Percentiles rank a stretch among this genome's conserved stretches.
Evolutionary conservation across 106 monocot species (phyloP).

Genomic region (Apostasia ramifera): DNA sequence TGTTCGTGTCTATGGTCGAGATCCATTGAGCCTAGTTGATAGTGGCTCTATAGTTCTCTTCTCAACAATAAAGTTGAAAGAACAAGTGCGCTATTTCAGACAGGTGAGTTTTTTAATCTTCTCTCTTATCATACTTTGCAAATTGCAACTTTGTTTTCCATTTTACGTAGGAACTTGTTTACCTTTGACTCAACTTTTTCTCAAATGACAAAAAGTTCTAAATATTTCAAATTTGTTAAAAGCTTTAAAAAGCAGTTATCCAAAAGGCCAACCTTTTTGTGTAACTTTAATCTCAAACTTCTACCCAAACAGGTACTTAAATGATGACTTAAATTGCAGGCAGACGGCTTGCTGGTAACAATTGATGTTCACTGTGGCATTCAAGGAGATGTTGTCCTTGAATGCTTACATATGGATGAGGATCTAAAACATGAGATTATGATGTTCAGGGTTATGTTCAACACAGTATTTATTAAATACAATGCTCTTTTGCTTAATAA

Average conservation of each 20-base stretch:
- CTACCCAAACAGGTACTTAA: too few species aligned
- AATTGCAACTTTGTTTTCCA: too few species aligned
- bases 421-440: conserved; percentile 44
- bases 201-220: too few species aligned
- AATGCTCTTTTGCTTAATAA: conserved; percentile 50
- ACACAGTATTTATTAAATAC: conserved; percentile 72
- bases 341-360: conserved; percentile 40
- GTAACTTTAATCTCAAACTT: too few species aligned
- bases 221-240: too few species aligned
- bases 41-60: conserved; percentile 48
- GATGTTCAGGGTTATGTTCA: conserved; percentile 89
- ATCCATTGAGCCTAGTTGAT: conserved; percentile 36
- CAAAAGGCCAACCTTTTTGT: too few species aligned
- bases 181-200: too few species aligned
- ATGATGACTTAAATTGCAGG: conserved; percentile 33
- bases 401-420: conserved; percentile 66
- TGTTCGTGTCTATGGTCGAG: conserved; percentile 76
- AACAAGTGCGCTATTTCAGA: conserved; percentile 31
- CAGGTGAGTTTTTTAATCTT: conserved; percentile 41
- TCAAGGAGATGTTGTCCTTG: conserved; percentile 95
- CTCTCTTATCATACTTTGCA: not conserved
- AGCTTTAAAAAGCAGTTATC: too few species aligned
- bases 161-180: too few species aligned
- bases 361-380: conserved; percentile 69
- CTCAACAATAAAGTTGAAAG: conserved; percentile 56